Evolutionary conservation across 2,329 filamentous ascomycete species (phyloP).

Genomic region (Aspergillus flavus): DNA sequence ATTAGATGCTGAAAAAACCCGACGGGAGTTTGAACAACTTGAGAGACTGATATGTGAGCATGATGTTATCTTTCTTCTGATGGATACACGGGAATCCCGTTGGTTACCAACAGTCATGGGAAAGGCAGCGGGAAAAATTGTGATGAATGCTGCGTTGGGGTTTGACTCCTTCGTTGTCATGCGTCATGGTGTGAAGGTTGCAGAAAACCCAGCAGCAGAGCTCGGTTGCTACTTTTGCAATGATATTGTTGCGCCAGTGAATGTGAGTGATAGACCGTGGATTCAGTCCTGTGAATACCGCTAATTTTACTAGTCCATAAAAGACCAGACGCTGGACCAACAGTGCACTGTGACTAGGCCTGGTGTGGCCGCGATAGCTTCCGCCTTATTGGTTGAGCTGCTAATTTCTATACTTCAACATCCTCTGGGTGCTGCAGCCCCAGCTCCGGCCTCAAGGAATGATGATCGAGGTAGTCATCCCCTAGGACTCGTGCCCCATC

Average conservation of each 20-base stretch:
- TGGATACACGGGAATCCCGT: slow-evolving; percentile 91
- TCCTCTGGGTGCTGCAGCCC: slow-evolving; percentile 56
- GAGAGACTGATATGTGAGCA: slow-evolving; percentile 77
- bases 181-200: slow-evolving; percentile 77
- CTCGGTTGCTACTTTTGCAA: slow-evolving; percentile 98
- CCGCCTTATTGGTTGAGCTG: slow-evolving; percentile 85
- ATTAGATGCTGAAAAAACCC: slow-evolving; percentile 69
- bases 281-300: neutral
- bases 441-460: slow-evolving; percentile 35
- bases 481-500: slow-evolving; percentile 61
- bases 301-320: slow-evolving; percentile 69
- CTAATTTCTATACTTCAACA: slow-evolving; percentile 87
- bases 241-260: slow-evolving; percentile 90
- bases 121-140: slow-evolving; percentile 88
- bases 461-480: slow-evolving; percentile 47
- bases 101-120: slow-evolving; percentile 97
- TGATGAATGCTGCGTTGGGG: slow-evolving; percentile 93
- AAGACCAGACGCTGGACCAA: slow-evolving; percentile 93
- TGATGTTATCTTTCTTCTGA: slow-evolving; percentile 92
- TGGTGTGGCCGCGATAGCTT: slow-evolving; percentile 88
- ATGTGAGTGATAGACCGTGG: slow-evolving; percentile 63
- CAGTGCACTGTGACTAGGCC: slow-evolving; percentile 97
- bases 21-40: slow-evolving; percentile 74
- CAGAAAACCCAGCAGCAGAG: slow-evolving; percentile 61
- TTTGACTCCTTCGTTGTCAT: slow-evolving; percentile 98